Evolutionary conservation across 768 basidiomycete species (phyloP), one percentile per base, ranked within the genome.

Genomic region (Clitopilus hobsonii): DNA sequence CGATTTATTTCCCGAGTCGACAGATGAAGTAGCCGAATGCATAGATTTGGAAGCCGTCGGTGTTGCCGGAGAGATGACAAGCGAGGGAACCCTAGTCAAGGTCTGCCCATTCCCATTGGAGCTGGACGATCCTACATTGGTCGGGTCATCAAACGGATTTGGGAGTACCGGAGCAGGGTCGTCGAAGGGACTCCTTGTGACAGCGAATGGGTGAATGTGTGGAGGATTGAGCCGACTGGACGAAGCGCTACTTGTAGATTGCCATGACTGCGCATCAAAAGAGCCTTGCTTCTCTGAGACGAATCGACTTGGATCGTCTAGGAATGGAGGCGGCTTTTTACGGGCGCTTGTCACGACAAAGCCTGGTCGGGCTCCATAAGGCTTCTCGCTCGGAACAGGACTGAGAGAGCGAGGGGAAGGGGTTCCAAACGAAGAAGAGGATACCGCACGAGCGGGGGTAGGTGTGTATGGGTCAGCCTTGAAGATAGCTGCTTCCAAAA

Each of bases 111-210:
- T 11, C 41, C 41, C 22, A 16, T 45, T 45, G 41, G 41, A 45
- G 41, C 18, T 45, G n/a, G 41, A 45, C 2, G 41, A 23, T 23
- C 22, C 41, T 18, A 20, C n/a, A 4, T 11, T 11, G 18, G 22
- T 8, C 5, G 59, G 53, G 52, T 62, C 61, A 36, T 62, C 61
- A 24, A 62, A 62, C 22, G 61, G 61, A 36, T 62, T 62, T 24
- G 32, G 30, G 13, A 45, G n/a, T 11, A 20, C n/a, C 5, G 5
- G 25, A 22, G 22, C 41, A 18, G 61, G 60, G 27, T 63, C 59
- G 11, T 54, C 58, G n/a, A 63, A 62, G 6, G 63, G 63, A 49
- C 61, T 45, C 16, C 24, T 26, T 38, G 23, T 14, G 32, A 38
- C n/a, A 13, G 52, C n/a, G n/a, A n/a, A 41, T n/a, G 52, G 48